Evolutionary conservation across 129 eudicot genomes (phyloP).

Genomic region (Erigeron canadensis): DNA sequence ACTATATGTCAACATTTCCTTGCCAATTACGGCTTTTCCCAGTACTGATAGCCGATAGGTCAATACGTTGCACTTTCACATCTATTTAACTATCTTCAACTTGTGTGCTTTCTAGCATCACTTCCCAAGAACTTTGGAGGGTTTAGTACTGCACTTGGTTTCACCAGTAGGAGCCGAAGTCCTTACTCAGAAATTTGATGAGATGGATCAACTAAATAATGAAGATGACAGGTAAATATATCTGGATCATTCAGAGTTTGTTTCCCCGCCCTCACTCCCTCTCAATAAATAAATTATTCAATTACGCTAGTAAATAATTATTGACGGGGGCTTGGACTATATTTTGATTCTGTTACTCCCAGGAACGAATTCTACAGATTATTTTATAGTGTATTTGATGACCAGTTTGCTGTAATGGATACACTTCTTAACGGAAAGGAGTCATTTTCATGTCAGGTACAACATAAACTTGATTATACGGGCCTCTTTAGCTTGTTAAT

Average conservation of each 20-base stretch:
- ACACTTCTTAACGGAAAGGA: constrained; percentile 81
- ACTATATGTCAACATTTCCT: not conserved
- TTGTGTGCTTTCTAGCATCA: constrained; percentile 53
- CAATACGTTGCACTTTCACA: not conserved
- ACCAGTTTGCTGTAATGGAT: constrained; percentile 82
- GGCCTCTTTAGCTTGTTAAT: constrained; percentile 3
- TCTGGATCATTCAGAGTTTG: constrained; percentile 8
- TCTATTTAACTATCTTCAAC: not conserved
- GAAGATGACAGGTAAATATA: constrained; percentile 62
- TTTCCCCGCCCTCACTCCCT: not conserved
- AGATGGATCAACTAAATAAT: constrained; percentile 63
- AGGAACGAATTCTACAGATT: constrained; percentile 73
- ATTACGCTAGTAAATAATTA: too few relatives aligned
- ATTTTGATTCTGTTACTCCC: constrained; percentile 24
- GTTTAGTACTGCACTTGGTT: constrained; percentile 67
- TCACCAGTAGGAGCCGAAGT: constrained; percentile 96
- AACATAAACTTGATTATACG: not conserved
- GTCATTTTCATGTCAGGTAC: constrained; percentile 81
- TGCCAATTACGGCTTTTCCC: not conserved
- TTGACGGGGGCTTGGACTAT: not conserved
- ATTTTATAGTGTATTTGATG: constrained; percentile 79
- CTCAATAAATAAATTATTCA: not conserved
- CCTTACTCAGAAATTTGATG: constrained; percentile 87
- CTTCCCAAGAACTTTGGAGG: constrained; percentile 96
- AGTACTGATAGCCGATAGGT: not conserved